Conservation (phyloP, 495 filamentous ascomycete species). For the Physcia stellaris region DNA sequence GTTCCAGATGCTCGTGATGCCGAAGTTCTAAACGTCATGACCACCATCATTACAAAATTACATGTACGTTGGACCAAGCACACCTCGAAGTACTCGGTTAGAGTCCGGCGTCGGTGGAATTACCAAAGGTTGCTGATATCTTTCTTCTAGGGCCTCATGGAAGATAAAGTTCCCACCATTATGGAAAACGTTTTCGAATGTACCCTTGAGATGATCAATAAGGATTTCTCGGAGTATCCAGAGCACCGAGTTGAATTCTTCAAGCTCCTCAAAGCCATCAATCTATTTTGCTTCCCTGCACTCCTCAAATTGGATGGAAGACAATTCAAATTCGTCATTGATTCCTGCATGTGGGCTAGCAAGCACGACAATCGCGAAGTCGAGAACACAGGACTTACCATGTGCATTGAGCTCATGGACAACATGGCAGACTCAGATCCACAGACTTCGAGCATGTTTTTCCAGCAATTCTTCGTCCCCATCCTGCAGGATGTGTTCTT, state of each 20-base stretch:
- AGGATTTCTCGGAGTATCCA: constrained; percentile 97
- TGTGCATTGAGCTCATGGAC: constrained; percentile 96
- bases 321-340: constrained; percentile 98
- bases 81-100: constrained; percentile 27
- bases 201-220: constrained; percentile 99
- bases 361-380: constrained; percentile 99
- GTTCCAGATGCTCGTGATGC: constrained; percentile 93
- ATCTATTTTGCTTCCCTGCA: constrained; percentile 89
- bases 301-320: constrained; percentile 84
- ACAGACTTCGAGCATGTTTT: constrained; percentile 81
- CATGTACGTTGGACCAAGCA: constrained; percentile 57
- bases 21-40: constrained; percentile 95
- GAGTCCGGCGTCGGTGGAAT: constrained; percentile 13
- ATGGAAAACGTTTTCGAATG: constrained; percentile 99
- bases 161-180: constrained; percentile 90
- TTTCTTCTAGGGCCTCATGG: constrained; percentile 77
- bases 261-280: constrained; percentile 88
- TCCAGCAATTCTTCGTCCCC: constrained; percentile 87
- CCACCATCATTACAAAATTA: constrained; percentile 88
- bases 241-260: constrained; percentile 98
- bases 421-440: constrained; percentile 90
- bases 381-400: constrained; percentile 92
- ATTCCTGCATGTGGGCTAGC: constrained; percentile 98
- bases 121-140: too few species aligned
- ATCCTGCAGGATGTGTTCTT: constrained; percentile 99